Base-by-base conservation (phyloP, 2,329 filamentous ascomycete genomes). In the Penicillium sp. region DNA sequence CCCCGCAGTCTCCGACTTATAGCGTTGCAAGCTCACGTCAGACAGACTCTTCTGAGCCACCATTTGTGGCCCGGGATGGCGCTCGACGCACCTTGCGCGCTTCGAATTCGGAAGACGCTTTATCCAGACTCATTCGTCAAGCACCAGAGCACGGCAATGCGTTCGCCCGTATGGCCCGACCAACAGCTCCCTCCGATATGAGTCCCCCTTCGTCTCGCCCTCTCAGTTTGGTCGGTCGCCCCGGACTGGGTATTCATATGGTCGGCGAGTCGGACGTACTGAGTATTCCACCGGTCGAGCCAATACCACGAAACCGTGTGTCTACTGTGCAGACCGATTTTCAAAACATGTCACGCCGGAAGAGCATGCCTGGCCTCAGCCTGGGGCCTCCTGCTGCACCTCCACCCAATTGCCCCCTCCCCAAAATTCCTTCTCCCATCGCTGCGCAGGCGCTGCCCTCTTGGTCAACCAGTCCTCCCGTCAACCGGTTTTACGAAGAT, bases 321-420 rank as follows among this genome's bases (percentile, higher is more conserved):
- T 63, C 64, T 14, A 37, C 60, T 8, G 18, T 55, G 2, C 57
- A 58, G 15, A 9, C 20, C 1, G 57, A 62, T 22, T 43, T 51
- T 23, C 61, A 61, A 23, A 63, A 52, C 29, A 60, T 70, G 55
- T 53, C 61, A 8, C 68, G 67, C 22, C 70, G 70, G 12, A 73
- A 72, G 51, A 72, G 69, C 48, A 67, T 72, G 63, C 67, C 66
- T 2, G 70, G 70, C 1, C 55, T 73, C 15, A 51, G 59, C 9
- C 57, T 67, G 27, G 70, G 69, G 0, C 70, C 69, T 25, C 69
- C 70, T 1, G 51, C 58, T 11, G 66, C 65, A 8, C 70, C 70
- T 37, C 70, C 70, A 31, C 70, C 70, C 4, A 71, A 67, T 40
- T 71, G 66, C 37, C 70, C 70, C 1, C 56, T 73, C 3, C 70